Evolutionary conservation across 139 green algal species (phyloP), one percentile per base, ranked within the genome.

Genomic region (Tetradesmus lagerheimii): DNA sequence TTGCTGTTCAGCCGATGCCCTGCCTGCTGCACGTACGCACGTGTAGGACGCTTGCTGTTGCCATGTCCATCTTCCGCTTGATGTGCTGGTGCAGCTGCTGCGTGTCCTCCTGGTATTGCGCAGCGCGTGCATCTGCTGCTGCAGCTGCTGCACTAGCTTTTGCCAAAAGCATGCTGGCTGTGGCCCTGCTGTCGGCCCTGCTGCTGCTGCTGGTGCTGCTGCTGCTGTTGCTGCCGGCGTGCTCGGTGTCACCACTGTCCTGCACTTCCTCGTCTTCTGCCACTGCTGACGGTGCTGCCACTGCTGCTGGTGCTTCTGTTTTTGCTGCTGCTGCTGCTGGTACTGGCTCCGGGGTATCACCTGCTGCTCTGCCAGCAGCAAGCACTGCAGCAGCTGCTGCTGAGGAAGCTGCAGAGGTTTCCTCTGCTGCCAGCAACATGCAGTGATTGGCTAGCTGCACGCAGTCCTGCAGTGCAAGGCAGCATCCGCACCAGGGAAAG

Each of bases 41-140:
- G 35, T 85, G 75, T 34, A 90, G 75, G 11, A 79, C 57, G 29
- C 23, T 71, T 35, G 87, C 87, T n/a, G 87, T 87, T 31, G 78
- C 53, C 4, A 0, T 18, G n/a, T 87, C 87, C 38, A 91, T 45
- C 57, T 47, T 67, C 11, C 87, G 50, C 18, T 25, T 27, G n/a
- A 87, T 35, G 27, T 82, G 53, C 14, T 31, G 23, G 4, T 53
- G 71, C 37, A 91, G 78, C 39, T 75, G 34, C 35, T 81, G 35
- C 43, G 66, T 50, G 85, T 91, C 85, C 20, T 45, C 45, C 39
- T 31, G 38, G 85, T 89, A 76, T 31, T 84, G 45, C 66, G 39
- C 67, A 50, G 71, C 85, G 57, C 34, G 38, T 23, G 45, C 50
- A 34, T 41, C 39, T 45, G 47, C 47, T 4, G 86, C 50, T 66